Percentiles rank a stretch among this genome's conserved stretches.
Evolutionary conservation across 306 rosid species (phyloP).

Genomic region (Pyrus bretschneideri): DNA sequence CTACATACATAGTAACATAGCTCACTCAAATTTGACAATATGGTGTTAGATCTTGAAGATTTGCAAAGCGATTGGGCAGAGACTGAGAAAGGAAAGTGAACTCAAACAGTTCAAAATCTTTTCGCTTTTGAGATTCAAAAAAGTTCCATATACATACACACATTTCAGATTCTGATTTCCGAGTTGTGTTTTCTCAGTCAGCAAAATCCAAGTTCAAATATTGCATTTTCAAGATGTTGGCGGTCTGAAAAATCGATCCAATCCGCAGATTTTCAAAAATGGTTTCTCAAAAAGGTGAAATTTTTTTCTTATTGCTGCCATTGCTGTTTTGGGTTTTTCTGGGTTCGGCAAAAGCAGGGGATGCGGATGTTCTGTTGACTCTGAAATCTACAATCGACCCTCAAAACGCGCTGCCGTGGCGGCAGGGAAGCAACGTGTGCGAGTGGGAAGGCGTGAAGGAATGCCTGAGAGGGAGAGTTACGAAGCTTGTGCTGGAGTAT

Average conservation of each 20-base stretch:
- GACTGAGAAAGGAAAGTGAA: not conserved
- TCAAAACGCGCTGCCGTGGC: constrained; percentile 56
- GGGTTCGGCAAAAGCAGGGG: constrained; percentile 35
- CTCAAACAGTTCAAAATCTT: not conserved
- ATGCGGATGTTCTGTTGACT: constrained; percentile 45
- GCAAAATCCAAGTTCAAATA: not conserved
- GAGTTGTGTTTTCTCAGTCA: not conserved
- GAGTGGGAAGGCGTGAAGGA: constrained; percentile 69
- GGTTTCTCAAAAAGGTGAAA: not conserved
- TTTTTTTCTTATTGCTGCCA: not conserved
- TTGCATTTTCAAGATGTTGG: not conserved
- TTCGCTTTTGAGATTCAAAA: not conserved
- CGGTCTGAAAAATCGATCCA: not conserved
- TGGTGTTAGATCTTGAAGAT: constrained; percentile 1
- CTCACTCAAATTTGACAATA: not conserved
- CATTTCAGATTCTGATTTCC: not conserved
- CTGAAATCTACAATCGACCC: constrained; percentile 62
- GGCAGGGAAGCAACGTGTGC: constrained; percentile 46
- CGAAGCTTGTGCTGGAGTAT: constrained; percentile 69
- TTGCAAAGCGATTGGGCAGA: constrained; percentile 2
- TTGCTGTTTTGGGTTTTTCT: constrained; percentile 13
- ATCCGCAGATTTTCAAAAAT: not conserved
- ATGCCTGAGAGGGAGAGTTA: constrained; percentile 66
- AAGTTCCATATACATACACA: not conserved
- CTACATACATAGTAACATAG: no score